Evolutionary conservation across 352 stramenopile species (phyloP).

Genomic region (Phytophthora cajani): DNA sequence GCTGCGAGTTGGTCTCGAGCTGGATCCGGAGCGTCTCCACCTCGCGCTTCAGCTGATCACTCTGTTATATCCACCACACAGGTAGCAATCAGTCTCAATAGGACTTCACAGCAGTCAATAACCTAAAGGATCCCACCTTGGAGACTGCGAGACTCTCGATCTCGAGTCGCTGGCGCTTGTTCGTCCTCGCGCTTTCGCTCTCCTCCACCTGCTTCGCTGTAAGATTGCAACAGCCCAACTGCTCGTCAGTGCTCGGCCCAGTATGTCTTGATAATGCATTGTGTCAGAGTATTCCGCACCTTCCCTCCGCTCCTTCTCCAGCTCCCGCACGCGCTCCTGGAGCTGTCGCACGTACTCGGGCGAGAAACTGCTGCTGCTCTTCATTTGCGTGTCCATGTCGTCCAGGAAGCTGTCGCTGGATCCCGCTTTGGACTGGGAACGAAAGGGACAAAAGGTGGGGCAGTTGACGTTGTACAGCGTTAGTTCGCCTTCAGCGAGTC

Average conservation of each 20-base stretch:
- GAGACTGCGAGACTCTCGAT: slow-evolving; percentile 62
- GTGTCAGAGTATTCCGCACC: slow-evolving; percentile 23
- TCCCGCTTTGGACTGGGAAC: slow-evolving; percentile 25
- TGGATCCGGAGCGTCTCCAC: slow-evolving; percentile 63
- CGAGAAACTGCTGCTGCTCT: slow-evolving; percentile 12
- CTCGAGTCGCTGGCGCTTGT: slow-evolving; percentile 63
- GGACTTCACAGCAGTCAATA: neutral
- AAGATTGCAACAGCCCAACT: slow-evolving; percentile 13
- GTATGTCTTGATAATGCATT: neutral
- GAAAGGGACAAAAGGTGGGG: neutral
- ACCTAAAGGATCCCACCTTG: slow-evolving; percentile 46
- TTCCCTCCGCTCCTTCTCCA: slow-evolving; percentile 46
- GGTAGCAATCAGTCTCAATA: neutral
- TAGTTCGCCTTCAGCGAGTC: neutral
- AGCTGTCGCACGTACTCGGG: slow-evolving; percentile 36
- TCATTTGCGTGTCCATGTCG: slow-evolving; percentile 40
- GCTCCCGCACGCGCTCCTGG: slow-evolving; percentile 38
- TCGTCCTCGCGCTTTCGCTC: slow-evolving; percentile 34
- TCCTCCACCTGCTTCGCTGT: slow-evolving; percentile 36
- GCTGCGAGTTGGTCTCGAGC: slow-evolving; percentile 54
- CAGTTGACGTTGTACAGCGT: neutral
- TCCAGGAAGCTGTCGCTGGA: slow-evolving; percentile 46
- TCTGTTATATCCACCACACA: slow-evolving; percentile 34
- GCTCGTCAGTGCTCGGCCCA: neutral
- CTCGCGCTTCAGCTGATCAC: slow-evolving; percentile 55